These are phyloP conservation scores for Cyclaneusma minus DNA, from an alignment of 2,329 filamentous ascomycete genomes.

Conservation along the genomic window DNA sequence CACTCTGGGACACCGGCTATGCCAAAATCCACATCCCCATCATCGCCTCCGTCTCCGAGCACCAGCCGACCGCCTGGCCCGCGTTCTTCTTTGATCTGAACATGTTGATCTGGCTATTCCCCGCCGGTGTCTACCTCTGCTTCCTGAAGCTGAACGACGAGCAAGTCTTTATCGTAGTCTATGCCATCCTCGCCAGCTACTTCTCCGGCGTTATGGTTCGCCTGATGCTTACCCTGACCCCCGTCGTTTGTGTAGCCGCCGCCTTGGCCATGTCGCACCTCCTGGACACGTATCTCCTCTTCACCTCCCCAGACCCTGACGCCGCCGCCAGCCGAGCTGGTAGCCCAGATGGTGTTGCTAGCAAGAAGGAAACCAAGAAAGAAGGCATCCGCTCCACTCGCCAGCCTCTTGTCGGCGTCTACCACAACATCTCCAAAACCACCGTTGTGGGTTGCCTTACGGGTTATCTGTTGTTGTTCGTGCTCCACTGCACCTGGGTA, in stretches of 20 bases:
- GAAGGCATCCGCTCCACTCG: slow-evolving; percentile 53
- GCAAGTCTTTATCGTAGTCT: slow-evolving; percentile 96
- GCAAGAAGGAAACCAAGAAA: slow-evolving; percentile 37
- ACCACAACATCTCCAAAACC: slow-evolving; percentile 62
- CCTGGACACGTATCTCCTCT: slow-evolving; percentile 68
- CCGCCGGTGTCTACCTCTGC: slow-evolving; percentile 94
- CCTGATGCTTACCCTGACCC: slow-evolving; percentile 93
- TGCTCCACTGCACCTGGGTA: slow-evolving; percentile 97
- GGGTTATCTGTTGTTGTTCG: slow-evolving; percentile 80
- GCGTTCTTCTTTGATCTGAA: slow-evolving; percentile 99
- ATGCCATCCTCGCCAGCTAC: slow-evolving; percentile 91
- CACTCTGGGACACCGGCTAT: slow-evolving; percentile 95
- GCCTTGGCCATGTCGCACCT: slow-evolving; percentile 80
- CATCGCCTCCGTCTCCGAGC: slow-evolving; percentile 98
- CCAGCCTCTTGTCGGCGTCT: slow-evolving; percentile 68
- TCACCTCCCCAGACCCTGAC: slow-evolving; percentile 42
- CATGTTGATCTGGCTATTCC: slow-evolving; percentile 98
- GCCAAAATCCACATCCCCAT: slow-evolving; percentile 99
- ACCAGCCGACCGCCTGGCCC: slow-evolving; percentile 97
- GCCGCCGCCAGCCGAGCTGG: slow-evolving; percentile 25
- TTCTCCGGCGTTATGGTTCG: slow-evolving; percentile 99
- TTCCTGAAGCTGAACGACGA: slow-evolving; percentile 89
- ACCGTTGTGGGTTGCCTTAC: slow-evolving; percentile 59
- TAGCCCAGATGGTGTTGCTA: slow-evolving; percentile 30
- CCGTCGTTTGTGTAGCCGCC: slow-evolving; percentile 87